Evolutionary conservation across 139 green algal species (phyloP), one percentile per base, ranked within the genome.

Genomic region (Coccomyxa sp.): DNA sequence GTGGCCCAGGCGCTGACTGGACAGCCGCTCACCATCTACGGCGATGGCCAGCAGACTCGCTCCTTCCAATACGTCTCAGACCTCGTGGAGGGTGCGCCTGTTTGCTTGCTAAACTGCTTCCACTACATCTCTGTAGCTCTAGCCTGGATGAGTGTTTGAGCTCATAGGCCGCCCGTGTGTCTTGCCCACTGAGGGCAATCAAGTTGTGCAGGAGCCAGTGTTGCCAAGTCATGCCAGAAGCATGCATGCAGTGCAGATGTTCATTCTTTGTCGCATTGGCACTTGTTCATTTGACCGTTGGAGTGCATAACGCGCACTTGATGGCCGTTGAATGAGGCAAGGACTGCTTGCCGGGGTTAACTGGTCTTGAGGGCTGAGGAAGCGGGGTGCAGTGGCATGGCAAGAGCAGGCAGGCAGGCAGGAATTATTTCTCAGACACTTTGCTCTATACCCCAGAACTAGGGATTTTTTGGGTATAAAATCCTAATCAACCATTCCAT

Each of bases 11-110:
- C 96, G 51, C 88, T 99, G 23, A 92, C 85, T 27, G 88, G 90
- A 30, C 89, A 95, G 88, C 92, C 92, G 25, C 89, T 99, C 58
- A 99, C 96, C 30, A 90, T 99, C 18, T 99, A 98, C 87, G 96
- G 96, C 21, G 95, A 99, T 77, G 97, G 97, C 81, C 86, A 93
- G 81, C 97, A 99, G 91, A 99, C 97, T 30, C 94, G 97, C 31
- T 97, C 91, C 78, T 99, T 99, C 91, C 96, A 98, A 90, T 99
- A 96, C 77, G 91, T 99, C 1, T 92, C 87, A 38, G 97, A 99
- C 87, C 90, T 99, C 0, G 93, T 98, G 32, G 68, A 85, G 79
- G 88, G 88, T 89, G 71, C 57, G 38, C 38, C 38, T 7, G 3
- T 11, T 7, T 51, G 38, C 38, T 7, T 51, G 38, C 38, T 51